These are phyloP conservation scores for Chrysoporthe cubensis DNA, from an alignment of 2,329 filamentous ascomycete genomes.

Conservation along the genomic window DNA sequence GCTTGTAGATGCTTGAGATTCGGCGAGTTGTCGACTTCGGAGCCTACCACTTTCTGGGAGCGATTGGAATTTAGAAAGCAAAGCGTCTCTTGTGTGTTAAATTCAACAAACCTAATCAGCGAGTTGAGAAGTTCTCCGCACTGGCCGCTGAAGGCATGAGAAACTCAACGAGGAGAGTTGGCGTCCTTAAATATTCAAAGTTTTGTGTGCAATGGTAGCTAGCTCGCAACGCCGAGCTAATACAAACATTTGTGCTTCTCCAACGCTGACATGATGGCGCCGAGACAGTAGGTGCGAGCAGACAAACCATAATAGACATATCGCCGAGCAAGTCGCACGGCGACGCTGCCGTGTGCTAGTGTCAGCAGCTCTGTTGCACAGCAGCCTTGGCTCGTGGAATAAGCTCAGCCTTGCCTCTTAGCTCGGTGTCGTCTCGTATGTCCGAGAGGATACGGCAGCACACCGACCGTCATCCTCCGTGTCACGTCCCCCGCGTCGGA, in stretches of 20 bases:
- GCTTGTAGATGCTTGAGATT: neutral
- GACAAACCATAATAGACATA: neutral
- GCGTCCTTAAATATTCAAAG: neutral
- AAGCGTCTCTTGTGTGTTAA: neutral
- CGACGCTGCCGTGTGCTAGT: neutral
- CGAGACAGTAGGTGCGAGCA: neutral
- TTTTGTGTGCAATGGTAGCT: neutral
- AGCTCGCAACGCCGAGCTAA: constrained; percentile 7
- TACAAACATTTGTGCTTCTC: neutral
- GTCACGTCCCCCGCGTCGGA: neutral
- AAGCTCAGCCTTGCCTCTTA: neutral
- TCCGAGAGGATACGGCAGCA: neutral
- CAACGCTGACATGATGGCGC: neutral
- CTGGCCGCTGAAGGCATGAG: neutral
- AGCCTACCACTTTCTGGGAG: neutral
- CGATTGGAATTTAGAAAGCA: neutral
- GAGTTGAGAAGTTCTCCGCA: neutral
- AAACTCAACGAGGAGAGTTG: neutral
- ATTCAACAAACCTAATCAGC: neutral
- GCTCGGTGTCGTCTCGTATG: neutral
- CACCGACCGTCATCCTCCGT: neutral
- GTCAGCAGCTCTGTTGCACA: neutral
- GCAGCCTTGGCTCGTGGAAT: neutral
- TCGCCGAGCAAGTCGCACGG: neutral
- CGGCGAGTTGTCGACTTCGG: too few species aligned